phyloP scores from a whole-genome alignment of 257 asterid genomes.

The Coffea canephora region DNA sequence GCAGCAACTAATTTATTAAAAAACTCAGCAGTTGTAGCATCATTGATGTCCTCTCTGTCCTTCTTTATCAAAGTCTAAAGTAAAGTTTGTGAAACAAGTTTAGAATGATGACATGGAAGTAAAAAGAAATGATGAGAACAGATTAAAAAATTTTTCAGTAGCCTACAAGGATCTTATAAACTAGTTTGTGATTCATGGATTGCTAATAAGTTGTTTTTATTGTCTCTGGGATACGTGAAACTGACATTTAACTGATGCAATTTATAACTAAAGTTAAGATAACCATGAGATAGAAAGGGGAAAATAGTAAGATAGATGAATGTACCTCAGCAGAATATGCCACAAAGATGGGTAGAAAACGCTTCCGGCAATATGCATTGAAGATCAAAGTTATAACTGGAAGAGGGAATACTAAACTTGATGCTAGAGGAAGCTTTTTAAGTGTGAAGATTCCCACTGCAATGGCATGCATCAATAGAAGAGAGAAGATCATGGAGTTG shows the following conservation, averaged over 20 bases:
- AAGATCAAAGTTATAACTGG: conserved; percentile 35
- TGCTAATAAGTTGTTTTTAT: background rate
- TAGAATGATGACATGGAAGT: background rate
- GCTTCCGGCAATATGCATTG: conserved; percentile 38
- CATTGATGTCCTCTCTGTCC: conserved; percentile 57
- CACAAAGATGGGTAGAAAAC: conserved; percentile 34
- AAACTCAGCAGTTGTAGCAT: conserved; percentile 52
- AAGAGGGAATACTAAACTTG: conserved; percentile 33
- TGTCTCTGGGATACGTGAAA: background rate
- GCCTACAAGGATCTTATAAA: background rate
- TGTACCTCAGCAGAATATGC: conserved; percentile 37
- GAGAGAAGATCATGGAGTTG: conserved; percentile 37
- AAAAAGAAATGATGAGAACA: background rate
- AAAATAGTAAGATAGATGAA: background rate
- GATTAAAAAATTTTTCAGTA: background rate
- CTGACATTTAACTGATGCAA: background rate
- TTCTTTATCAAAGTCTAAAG: conserved; percentile 70
- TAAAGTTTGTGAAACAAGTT: background rate
- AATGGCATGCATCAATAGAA: conserved; percentile 37
- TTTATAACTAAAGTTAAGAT: background rate
- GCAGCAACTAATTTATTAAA: conserved; percentile 51
- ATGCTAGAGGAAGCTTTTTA: conserved; percentile 36
- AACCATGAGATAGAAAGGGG: background rate
- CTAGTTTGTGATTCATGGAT: background rate
- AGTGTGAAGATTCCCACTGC: conserved; percentile 38